Evolutionary conservation across 140 eudicot genomes (phyloP).

Genomic region (Oenanthe javanica): DNA sequence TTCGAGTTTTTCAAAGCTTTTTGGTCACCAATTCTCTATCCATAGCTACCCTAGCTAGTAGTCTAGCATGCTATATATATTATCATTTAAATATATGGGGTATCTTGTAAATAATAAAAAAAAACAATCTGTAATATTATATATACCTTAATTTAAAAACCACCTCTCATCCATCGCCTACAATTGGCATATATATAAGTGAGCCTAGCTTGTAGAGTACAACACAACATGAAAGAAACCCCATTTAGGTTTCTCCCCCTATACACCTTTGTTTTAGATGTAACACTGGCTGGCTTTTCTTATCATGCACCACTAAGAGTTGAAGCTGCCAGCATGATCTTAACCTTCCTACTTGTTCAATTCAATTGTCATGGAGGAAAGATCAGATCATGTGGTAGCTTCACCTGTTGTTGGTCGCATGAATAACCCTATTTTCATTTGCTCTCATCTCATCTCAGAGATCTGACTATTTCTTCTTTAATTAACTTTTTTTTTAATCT

Average conservation of each 20-base stretch:
- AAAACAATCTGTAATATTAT: background rate
- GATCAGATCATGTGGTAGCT: constrained; percentile 64
- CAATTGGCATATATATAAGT: background rate
- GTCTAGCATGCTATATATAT: no score
- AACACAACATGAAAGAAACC: constrained; percentile 12
- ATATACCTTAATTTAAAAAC: background rate
- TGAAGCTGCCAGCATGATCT: constrained; percentile 99
- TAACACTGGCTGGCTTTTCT: background rate
- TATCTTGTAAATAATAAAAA: no score
- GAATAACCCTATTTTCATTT: constrained; percentile 18
- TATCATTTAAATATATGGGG: no score
- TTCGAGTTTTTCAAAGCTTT: constrained; percentile 7
- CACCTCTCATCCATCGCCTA: background rate
- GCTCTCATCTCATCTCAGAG: constrained; percentile 2
- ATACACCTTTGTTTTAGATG: background rate
- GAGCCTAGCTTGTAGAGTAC: background rate
- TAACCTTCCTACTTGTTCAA: background rate
- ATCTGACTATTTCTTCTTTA: background rate
- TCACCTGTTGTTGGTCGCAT: constrained; percentile 35
- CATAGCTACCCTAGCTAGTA: background rate
- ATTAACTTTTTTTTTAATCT: background rate
- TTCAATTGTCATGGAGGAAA: constrained; percentile 7
- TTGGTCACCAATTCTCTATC: constrained; percentile 28
- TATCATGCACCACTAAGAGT: constrained; percentile 24
- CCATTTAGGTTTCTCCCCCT: background rate